Percentiles rank a stretch among this genome's conserved stretches.
Evolutionary conservation across 1,284 basidiomycete genomes (phyloP).

Genomic region (Irpex rosettiformis): DNA sequence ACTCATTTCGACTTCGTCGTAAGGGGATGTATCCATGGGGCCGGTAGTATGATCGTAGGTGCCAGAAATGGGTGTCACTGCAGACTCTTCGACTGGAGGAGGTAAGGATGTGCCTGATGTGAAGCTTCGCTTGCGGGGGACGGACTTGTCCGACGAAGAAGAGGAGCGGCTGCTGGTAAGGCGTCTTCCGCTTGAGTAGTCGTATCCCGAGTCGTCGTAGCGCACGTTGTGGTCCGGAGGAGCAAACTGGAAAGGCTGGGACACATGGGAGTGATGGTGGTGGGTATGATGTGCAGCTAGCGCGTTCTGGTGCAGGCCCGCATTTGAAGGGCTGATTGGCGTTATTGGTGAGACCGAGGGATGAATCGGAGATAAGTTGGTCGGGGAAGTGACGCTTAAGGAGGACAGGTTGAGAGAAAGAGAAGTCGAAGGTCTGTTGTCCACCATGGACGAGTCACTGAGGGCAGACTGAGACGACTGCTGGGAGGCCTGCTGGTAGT

Average conservation of each 20-base stretch:
- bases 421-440: constrained; percentile 25
- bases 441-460: constrained; percentile 22
- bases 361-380: constrained; percentile 57
- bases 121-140: constrained; percentile 61
- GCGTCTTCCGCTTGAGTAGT: constrained; percentile 25
- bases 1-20: constrained; percentile 51
- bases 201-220: constrained; percentile 32
- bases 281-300: constrained; percentile 22
- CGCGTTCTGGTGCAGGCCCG: constrained; percentile 27
- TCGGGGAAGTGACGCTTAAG: constrained; percentile 60
- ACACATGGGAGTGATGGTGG: constrained; percentile 23
- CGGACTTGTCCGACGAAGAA: constrained; percentile 44
- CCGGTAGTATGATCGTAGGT: constrained; percentile 26
- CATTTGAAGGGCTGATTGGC: constrained; percentile 50
- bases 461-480: constrained; percentile 25
- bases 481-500: constrained; percentile 26
- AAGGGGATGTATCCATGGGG: constrained; percentile 29
- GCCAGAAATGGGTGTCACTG: constrained; percentile 14
- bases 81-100: constrained; percentile 34
- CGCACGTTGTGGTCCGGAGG: constrained; percentile 32
- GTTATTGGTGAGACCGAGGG: constrained; percentile 53
- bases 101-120: constrained; percentile 41
- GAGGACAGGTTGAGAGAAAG: constrained; percentile 68
- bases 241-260: constrained; percentile 41
- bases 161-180: constrained; percentile 34